Evolutionary conservation across 306 rosid species (phyloP).

Genomic region (Citrullus mucosospermus): DNA sequence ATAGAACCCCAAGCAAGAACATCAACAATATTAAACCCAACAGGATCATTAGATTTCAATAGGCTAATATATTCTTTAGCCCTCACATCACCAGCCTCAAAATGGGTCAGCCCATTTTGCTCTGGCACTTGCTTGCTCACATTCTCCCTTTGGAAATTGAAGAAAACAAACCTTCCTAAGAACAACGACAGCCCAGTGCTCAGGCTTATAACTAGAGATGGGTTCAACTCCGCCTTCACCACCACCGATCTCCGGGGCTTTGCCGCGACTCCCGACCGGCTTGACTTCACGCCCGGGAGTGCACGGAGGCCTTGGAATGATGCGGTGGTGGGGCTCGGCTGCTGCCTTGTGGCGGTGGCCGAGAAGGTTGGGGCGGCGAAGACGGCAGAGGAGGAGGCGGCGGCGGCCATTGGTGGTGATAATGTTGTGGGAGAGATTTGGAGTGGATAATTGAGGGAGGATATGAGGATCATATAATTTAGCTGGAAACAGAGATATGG

Average conservation of each 20-base stretch:
- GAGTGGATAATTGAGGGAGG: not conserved
- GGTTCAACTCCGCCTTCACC: slow-evolving; percentile 62
- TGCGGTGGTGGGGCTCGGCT: slow-evolving; percentile 26
- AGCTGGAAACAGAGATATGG: not conserved
- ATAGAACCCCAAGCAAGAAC: slow-evolving; percentile 96
- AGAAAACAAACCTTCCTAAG: slow-evolving; percentile 90
- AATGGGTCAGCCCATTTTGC: slow-evolving; percentile 83
- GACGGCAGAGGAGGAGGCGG: slow-evolving; percentile 41
- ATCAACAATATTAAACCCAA: slow-evolving; percentile 89
- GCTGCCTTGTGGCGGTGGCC: slow-evolving; percentile 19
- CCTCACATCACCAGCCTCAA: slow-evolving; percentile 84
- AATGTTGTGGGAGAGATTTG: not conserved
- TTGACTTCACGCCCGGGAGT: slow-evolving; percentile 9
- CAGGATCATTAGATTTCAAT: slow-evolving; percentile 93
- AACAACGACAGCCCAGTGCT: slow-evolving; percentile 90
- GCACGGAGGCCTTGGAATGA: slow-evolving; percentile 71
- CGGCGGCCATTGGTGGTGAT: slow-evolving; percentile 15
- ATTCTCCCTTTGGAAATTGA: slow-evolving; percentile 96
- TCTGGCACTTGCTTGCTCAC: slow-evolving; percentile 96
- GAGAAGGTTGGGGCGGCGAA: slow-evolving; percentile 32
- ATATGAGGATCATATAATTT: slow-evolving; percentile 9
- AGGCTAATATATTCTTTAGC: slow-evolving; percentile 88
- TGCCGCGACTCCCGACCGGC: slow-evolving; percentile 1
- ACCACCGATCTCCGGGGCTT: slow-evolving; percentile 14
- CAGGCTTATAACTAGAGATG: slow-evolving; percentile 77